A percentile compares a stretch with the other conserved stretches of the same genome.
phyloP scores from a whole-genome alignment of 306 rosid species.

The Rosa rugosa region DNA sequence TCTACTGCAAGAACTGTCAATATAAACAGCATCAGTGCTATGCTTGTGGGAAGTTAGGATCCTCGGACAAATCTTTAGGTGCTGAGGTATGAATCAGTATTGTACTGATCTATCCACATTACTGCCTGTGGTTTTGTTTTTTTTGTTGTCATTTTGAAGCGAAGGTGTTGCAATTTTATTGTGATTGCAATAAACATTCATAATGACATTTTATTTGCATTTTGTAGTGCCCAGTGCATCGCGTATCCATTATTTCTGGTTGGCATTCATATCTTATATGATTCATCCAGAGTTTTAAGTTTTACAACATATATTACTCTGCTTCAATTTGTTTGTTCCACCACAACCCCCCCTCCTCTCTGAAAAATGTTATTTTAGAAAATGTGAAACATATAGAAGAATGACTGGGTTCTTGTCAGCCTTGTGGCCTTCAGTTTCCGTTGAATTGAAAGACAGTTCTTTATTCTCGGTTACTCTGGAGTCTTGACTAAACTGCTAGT shows the following conservation, averaged over 20 bases:
- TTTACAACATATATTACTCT: neutral
- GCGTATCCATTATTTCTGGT: neutral
- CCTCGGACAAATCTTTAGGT: constrained; percentile 49
- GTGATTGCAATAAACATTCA: neutral
- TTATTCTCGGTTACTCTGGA: neutral
- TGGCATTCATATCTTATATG: neutral
- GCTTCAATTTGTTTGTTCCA: neutral
- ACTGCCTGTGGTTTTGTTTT: neutral
- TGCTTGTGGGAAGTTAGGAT: constrained; percentile 65
- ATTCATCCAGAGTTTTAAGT: neutral
- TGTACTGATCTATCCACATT: neutral
- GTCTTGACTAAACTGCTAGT: neutral
- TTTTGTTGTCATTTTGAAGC: neutral
- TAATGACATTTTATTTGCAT: neutral
- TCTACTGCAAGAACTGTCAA: constrained; percentile 58
- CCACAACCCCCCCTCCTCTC: too few relatives aligned
- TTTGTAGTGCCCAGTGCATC: neutral
- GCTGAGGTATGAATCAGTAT: constrained; percentile 48
- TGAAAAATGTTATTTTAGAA: neutral
- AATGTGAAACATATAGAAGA: neutral
- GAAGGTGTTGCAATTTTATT: neutral
- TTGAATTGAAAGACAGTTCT: neutral
- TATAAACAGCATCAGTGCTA: constrained; percentile 64
- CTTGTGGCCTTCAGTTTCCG: neutral
- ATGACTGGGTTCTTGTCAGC: neutral